Conservation (phyloP, 1,139 yeast species). For the Insectozyma bohioensis region DNA sequence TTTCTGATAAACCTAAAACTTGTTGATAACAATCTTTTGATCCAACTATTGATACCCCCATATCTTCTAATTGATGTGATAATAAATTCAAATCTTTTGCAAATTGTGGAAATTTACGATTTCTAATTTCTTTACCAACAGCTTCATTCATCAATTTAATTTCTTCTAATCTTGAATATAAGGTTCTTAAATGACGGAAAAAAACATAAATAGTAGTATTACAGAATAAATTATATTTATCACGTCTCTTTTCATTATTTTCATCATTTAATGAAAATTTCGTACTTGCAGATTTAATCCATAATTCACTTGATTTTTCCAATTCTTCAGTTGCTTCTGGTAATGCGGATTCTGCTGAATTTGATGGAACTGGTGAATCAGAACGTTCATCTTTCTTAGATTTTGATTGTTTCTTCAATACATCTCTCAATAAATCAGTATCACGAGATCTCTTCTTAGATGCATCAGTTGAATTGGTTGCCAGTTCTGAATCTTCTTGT, state of each 20-base stretch:
- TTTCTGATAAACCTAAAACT: constrained; percentile 67
- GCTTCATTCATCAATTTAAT: constrained; percentile 65
- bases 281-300: constrained; percentile 54
- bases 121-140: constrained; percentile 70
- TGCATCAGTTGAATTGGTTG: constrained; percentile 14
- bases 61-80: constrained; percentile 77
- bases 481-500: constrained; percentile 12
- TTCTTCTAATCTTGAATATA: constrained; percentile 78
- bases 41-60: constrained; percentile 73
- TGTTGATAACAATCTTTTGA: constrained; percentile 74
- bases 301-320: constrained; percentile 62
- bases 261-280: constrained; percentile 29
- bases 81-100: constrained; percentile 85
- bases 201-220: constrained; percentile 92
- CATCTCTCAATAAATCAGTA: constrained; percentile 69
- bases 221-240: constrained; percentile 75
- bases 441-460: constrained; percentile 58
- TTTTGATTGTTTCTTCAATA: constrained; percentile 65
- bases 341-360: constrained; percentile 35
- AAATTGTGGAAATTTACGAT: constrained; percentile 71
- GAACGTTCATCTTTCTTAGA: constrained; percentile 39
- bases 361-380: constrained; percentile 32
- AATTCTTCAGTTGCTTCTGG: constrained; percentile 42
- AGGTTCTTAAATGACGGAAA: constrained; percentile 79
- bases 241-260: constrained; percentile 28